Conservation (phyloP, 2,329 filamentous ascomycete genomes). For the Apiospora sp. region DNA sequence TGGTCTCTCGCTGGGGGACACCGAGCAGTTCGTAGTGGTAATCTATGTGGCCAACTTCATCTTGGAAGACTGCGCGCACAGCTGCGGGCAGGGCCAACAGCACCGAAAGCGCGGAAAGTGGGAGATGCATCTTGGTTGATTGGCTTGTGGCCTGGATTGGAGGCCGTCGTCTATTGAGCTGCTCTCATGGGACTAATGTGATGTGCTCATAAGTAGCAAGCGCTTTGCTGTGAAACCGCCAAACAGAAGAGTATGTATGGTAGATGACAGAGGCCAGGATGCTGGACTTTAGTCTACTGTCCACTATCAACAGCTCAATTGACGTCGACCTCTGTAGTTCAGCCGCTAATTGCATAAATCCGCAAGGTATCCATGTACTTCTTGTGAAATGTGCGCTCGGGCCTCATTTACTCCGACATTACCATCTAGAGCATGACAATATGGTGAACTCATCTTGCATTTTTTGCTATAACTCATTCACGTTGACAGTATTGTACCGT, state of each 20-base stretch:
- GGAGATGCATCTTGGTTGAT: slow-evolving; percentile 37
- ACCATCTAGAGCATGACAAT: not conserved
- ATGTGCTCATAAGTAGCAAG: slow-evolving; percentile 4
- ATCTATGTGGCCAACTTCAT: slow-evolving; percentile 91
- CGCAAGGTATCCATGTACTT: not conserved
- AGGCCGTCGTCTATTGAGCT: slow-evolving; percentile 16
- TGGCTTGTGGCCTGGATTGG: slow-evolving; percentile 7
- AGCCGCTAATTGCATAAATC: slow-evolving; percentile 6
- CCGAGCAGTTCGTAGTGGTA: slow-evolving; percentile 93
- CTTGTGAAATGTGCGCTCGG: slow-evolving; percentile 2
- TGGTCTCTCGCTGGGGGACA: slow-evolving; percentile 80
- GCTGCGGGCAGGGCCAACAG: slow-evolving; percentile 55
- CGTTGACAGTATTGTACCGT: not conserved
- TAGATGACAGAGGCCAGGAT: not conserved
- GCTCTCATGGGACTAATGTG: slow-evolving; percentile 7
- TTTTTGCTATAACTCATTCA: not conserved
- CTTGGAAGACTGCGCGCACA: slow-evolving; percentile 77
- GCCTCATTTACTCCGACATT: slow-evolving; percentile 9
- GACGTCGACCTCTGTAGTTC: not conserved
- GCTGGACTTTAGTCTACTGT: not conserved
- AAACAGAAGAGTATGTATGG: not conserved
- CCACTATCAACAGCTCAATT: slow-evolving; percentile 2
- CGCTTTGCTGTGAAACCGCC: slow-evolving; percentile 2
- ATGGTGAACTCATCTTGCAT: not conserved
- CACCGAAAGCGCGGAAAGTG: slow-evolving; percentile 38